These are phyloP conservation scores for Lodderomyces elongisporus DNA, from an alignment of 1,139 yeast species.

Conservation along the genomic window DNA sequence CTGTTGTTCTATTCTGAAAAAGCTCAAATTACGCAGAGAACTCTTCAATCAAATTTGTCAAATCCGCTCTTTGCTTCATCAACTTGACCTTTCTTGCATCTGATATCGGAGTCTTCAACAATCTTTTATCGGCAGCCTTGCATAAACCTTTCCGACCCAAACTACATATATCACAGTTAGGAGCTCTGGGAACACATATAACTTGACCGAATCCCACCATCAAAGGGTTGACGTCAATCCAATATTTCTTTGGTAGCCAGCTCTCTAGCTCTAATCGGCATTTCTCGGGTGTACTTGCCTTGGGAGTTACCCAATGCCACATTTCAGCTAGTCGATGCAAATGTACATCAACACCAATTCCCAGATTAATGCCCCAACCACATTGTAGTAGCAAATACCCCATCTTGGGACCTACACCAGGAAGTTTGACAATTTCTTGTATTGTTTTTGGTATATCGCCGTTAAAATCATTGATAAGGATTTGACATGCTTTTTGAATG, in stretches of 20 bases:
- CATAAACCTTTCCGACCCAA: slow-evolving; percentile 51
- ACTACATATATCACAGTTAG: slow-evolving; percentile 71
- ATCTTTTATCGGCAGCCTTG: slow-evolving; percentile 42
- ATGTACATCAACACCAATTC: slow-evolving; percentile 95
- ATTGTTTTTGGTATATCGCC: slow-evolving; percentile 72
- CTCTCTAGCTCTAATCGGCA: slow-evolving; percentile 64
- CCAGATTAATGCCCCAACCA: slow-evolving; percentile 72
- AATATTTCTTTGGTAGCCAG: slow-evolving; percentile 69
- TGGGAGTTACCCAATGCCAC: slow-evolving; percentile 71
- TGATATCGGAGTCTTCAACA: slow-evolving; percentile 30
- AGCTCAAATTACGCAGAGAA: no score
- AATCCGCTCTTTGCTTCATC: slow-evolving; percentile 33
- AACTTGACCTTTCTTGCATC: slow-evolving; percentile 30
- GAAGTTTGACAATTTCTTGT: slow-evolving; percentile 60
- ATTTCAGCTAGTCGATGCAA: slow-evolving; percentile 74
- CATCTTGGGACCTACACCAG: slow-evolving; percentile 98
- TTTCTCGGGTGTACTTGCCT: slow-evolving; percentile 62
- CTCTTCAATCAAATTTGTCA: slow-evolving; percentile 21
- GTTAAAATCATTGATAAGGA: slow-evolving; percentile 45
- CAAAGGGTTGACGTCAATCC: slow-evolving; percentile 83
- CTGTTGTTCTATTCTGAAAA: no score
- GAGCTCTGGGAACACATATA: slow-evolving; percentile 68
- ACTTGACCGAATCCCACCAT: slow-evolving; percentile 93
- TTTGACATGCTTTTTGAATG: slow-evolving; percentile 56
- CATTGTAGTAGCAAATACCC: slow-evolving; percentile 74